These are phyloP conservation scores for Chalciporus piperatus DNA, from an alignment of 768 basidiomycete genomes.

Conservation along the genomic window DNA sequence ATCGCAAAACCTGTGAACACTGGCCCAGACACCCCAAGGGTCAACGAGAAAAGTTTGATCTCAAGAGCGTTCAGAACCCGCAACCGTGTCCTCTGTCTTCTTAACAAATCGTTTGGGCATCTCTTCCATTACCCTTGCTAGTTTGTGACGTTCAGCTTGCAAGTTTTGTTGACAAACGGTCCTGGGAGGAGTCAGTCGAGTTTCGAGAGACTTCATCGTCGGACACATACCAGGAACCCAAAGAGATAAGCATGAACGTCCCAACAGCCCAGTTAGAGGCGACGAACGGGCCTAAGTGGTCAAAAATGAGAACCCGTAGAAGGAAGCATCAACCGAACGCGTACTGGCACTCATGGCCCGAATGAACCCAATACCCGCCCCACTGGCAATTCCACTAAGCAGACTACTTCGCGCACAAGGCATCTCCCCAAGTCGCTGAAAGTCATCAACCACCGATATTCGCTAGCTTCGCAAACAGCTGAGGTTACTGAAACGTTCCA, in stretches of 20 bases:
- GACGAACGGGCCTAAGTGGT: constrained; percentile 45
- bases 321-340: constrained; percentile 23
- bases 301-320: constrained; percentile 5
- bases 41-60: not conserved
- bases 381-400: constrained; percentile 76
- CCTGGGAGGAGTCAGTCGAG: constrained; percentile 37
- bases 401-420: constrained; percentile 78
- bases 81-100: constrained; percentile 35
- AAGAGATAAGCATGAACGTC: constrained; percentile 64
- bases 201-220: constrained; percentile 1
- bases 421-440: constrained; percentile 60
- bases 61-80: constrained; percentile 9
- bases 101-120: constrained; percentile 57
- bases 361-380: constrained; percentile 72
- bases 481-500: not conserved
- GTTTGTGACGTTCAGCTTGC: constrained; percentile 49
- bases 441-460: constrained; percentile 48
- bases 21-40: not conserved
- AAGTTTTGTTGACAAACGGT: constrained; percentile 60
- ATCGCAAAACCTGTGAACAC: not conserved
- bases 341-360: constrained; percentile 63
- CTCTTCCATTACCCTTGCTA: constrained; percentile 57
- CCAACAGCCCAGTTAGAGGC: constrained; percentile 81
- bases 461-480: constrained; percentile 40
- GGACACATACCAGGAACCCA: constrained; percentile 63